Conservation (phyloP, 345 rosid species). For the Moricandia moricandioides region DNA sequence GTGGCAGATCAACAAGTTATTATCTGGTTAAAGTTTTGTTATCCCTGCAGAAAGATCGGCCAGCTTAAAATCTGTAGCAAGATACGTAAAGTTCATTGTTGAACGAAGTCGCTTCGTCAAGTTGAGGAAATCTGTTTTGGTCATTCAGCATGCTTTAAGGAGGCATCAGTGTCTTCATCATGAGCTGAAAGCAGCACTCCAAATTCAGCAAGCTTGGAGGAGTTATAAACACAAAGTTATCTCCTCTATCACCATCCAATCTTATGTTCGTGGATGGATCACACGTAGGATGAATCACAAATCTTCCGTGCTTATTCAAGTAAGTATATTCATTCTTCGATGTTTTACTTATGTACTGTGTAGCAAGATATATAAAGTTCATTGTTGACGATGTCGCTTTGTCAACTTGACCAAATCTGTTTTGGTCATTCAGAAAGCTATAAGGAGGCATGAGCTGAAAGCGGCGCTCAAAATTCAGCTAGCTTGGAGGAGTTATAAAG, state of each 20-base stretch:
- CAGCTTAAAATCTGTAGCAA: slow-evolving; percentile 31
- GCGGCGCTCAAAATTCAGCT: slow-evolving; percentile 60
- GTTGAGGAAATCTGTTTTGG: slow-evolving; percentile 42
- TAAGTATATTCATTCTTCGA: no score
- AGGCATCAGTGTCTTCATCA: slow-evolving; percentile 27
- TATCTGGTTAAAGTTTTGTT: slow-evolving; percentile 8
- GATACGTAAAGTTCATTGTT: slow-evolving; percentile 43
- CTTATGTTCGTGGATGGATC: slow-evolving; percentile 63
- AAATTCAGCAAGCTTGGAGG: slow-evolving; percentile 64
- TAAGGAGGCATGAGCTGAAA: slow-evolving; percentile 46
- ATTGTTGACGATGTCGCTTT: slow-evolving; percentile 53
- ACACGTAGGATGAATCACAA: slow-evolving; percentile 36
- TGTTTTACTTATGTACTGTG: no score
- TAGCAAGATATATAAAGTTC: slow-evolving; percentile 39
- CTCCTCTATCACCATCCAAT: slow-evolving; percentile 60
- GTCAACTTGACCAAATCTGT: slow-evolving; percentile 44
- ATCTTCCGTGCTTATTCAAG: slow-evolving; percentile 57
- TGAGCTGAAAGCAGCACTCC: slow-evolving; percentile 47
- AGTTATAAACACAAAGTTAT: slow-evolving; percentile 36
- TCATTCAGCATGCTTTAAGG: slow-evolving; percentile 65
- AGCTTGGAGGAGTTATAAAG: slow-evolving; percentile 51
- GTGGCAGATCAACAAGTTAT: not conserved
- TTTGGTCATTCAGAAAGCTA: slow-evolving; percentile 55
- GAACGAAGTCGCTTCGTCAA: slow-evolving; percentile 53
- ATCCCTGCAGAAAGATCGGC: slow-evolving; percentile 40